Percentiles rank a stretch among this genome's conserved stretches.
These are phyloP conservation scores for Babesia bovis DNA, from an alignment of 169 alveolate species.

Conservation along the genomic window DNA sequence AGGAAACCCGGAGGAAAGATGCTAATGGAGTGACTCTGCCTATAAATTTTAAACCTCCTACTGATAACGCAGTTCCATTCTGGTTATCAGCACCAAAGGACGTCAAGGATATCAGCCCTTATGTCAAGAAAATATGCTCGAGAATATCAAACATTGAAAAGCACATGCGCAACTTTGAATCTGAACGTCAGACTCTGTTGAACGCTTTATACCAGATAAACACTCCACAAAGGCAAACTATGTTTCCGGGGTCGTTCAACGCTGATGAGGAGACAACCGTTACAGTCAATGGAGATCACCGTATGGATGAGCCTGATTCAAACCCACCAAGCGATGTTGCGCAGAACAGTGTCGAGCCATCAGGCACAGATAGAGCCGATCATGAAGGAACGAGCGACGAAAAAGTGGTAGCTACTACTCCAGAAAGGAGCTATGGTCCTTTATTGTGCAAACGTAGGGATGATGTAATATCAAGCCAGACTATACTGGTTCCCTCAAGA, in stretches of 20 bases:
- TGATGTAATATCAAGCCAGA: no score
- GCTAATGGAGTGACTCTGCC: not conserved
- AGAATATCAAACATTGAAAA: constrained; percentile 59
- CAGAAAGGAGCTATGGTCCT: no score
- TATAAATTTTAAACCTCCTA: not conserved
- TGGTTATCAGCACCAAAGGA: constrained; percentile 65
- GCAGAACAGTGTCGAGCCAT: not conserved
- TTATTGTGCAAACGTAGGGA: no score
- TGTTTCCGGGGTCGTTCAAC: not conserved
- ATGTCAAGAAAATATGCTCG: constrained; percentile 41
- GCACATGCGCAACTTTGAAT: constrained; percentile 40
- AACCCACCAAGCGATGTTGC: not conserved
- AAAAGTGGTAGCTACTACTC: not conserved
- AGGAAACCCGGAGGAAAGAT: not conserved
- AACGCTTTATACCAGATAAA: constrained; percentile 35
- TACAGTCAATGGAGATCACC: not conserved
- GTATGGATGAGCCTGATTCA: no score
- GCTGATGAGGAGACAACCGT: not conserved
- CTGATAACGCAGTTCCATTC: constrained; percentile 18
- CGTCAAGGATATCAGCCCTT: constrained; percentile 46
- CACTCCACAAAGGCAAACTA: not conserved
- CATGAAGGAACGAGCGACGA: not conserved
- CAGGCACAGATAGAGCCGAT: no score
- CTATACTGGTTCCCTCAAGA: no score
- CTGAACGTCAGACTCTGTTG: constrained; percentile 59